A percentile compares a stretch with the other conserved stretches of the same genome.
phyloP scores from a whole-genome alignment of 345 rosid genomes.

The Ceriops tagal region DNA sequence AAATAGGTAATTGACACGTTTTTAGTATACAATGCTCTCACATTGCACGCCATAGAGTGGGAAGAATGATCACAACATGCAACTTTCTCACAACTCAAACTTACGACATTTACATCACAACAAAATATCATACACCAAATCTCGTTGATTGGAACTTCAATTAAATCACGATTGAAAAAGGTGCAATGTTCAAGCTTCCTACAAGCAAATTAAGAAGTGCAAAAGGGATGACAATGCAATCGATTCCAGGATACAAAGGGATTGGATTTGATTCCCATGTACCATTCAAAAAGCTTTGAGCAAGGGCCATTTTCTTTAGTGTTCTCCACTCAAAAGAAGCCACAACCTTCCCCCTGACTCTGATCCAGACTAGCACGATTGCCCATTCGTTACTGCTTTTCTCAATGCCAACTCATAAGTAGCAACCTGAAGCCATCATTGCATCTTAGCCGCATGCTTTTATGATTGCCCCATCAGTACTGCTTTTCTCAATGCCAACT shows the following conservation, averaged over 20 bases:
- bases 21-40: too few relatives aligned
- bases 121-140: too few relatives aligned
- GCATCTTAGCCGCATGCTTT: background rate
- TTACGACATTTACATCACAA: too few relatives aligned
- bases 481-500: background rate
- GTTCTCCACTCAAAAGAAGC: constrained; percentile 14
- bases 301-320: constrained; percentile 20
- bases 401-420: constrained; percentile 3
- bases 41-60: too few relatives aligned
- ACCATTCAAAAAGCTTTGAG: constrained; percentile 9
- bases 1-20: too few relatives aligned
- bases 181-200: too few relatives aligned
- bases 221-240: background rate
- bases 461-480: background rate
- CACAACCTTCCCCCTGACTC: background rate
- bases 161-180: too few relatives aligned
- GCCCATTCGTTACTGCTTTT: background rate
- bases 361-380: background rate
- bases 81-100: too few relatives aligned
- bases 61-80: too few relatives aligned
- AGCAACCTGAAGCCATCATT: background rate
- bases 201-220: background rate
- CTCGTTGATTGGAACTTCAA: too few relatives aligned
- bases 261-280: constrained; percentile 13
- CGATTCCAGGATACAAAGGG: background rate